Base-by-base conservation (phyloP, 1,284 basidiomycete species). In the Pyrrhoderma noxium region DNA sequence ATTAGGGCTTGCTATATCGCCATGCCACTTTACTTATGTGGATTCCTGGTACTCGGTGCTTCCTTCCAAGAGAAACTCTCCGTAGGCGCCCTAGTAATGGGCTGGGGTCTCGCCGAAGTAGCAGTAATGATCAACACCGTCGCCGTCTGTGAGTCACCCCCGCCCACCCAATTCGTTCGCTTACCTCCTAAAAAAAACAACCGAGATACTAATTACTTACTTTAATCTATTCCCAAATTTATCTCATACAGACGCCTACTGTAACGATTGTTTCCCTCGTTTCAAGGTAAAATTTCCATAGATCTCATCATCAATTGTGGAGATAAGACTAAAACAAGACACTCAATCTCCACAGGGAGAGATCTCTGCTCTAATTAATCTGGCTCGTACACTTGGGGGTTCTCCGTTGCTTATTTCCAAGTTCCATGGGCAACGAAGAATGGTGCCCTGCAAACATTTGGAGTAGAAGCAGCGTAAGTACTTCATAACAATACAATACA, bases 101-200 rank as follows among this genome's bases (percentile, higher is more conserved):
- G 82, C 3, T 85, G 82, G 82, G 82, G 80, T 1, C 76, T 83
- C 41, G 74, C 80, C 0, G 72, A 79, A 53, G 63, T 78, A 3
- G 70, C 77, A 0, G 66, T 76, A 53, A 85, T 85, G 80, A 70
- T 85, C 58, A 78, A 75, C 59, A 85, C 82, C 0, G 79, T 82
- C 27, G 79, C 75, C 1, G 69, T 83, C 45, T 83, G 76, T 79
- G 45, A 52, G 77, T 66, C 37, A 11, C 55, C 3, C 47, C 37
- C 3, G 11, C 35, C 25, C 27, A 5, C 27, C 27, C 27, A n/a
- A n/a, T n/a, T n/a, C n/a, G n/a, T n/a, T n/a, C n/a, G n/a, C n/a
- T n/a, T n/a, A n/a, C 27, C 27, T 11, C 27, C 27, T 5, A 31
- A 31, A 5, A 31, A 11, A 31, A 5, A 31, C 27, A 31, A 11